phyloP scores from a whole-genome alignment of 2,329 filamentous ascomycete species.

The Colletotrichum destructivum region DNA sequence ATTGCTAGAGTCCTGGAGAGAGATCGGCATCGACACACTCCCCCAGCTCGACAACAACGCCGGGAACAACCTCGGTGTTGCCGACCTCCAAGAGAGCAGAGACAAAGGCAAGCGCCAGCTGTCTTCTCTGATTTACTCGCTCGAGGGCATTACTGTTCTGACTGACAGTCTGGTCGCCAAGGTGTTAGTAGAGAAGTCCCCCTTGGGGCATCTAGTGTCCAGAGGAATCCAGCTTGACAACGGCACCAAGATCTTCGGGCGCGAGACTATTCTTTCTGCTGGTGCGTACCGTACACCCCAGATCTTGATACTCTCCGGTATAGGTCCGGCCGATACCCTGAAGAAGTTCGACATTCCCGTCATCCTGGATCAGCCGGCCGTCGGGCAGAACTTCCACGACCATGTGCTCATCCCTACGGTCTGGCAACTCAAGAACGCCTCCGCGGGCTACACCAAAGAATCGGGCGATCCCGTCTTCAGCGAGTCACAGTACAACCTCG shows the following conservation, averaged over 20 bases:
- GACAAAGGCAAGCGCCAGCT: slow-evolving; percentile 45
- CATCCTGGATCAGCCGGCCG: slow-evolving; percentile 60
- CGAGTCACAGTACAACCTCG: slow-evolving; percentile 54
- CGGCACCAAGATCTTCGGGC: slow-evolving; percentile 46
- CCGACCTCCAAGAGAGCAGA: slow-evolving; percentile 49
- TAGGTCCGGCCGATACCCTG: slow-evolving; percentile 60
- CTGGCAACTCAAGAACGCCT: slow-evolving; percentile 51
- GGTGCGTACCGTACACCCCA: slow-evolving; percentile 67
- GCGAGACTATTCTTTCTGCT: slow-evolving; percentile 58
- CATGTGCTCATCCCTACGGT: slow-evolving; percentile 59
- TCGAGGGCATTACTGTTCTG: slow-evolving; percentile 47
- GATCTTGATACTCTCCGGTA: slow-evolving; percentile 67
- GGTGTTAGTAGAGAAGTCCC: slow-evolving; percentile 31
- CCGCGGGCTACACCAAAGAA: slow-evolving; percentile 51
- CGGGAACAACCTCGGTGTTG: slow-evolving; percentile 52
- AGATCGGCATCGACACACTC: slow-evolving; percentile 52
- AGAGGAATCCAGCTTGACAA: slow-evolving; percentile 49
- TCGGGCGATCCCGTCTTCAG: slow-evolving; percentile 51
- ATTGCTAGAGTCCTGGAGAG: slow-evolving; percentile 56
- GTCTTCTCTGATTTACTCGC: slow-evolving; percentile 45
- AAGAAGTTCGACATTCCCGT: slow-evolving; percentile 58
- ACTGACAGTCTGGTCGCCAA: slow-evolving; percentile 46
- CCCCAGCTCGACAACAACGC: slow-evolving; percentile 48
- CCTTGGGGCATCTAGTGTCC: slow-evolving; percentile 30
- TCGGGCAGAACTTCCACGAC: slow-evolving; percentile 66